A percentile compares a stretch with the other conserved stretches of the same genome.
These are phyloP conservation scores for Chloropicon primus DNA, from an alignment of 139 green algal species.

Conservation along the genomic window DNA sequence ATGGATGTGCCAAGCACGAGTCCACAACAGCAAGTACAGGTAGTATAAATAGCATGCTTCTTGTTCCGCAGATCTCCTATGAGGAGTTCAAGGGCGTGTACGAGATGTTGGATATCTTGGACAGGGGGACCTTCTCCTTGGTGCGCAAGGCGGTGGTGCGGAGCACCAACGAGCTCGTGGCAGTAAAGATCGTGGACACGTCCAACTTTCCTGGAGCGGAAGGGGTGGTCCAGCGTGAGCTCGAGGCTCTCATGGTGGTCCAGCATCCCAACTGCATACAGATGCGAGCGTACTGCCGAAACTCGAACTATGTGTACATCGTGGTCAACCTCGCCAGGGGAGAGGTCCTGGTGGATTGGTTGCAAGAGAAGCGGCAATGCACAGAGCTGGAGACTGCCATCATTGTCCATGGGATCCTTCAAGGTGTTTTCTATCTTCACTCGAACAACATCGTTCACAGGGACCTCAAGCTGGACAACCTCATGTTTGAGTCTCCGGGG, in stretches of 20 bases:
- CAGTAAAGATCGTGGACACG: not conserved
- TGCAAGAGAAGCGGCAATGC: slow-evolving; percentile 11
- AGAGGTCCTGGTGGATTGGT: slow-evolving; percentile 12
- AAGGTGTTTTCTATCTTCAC: slow-evolving; percentile 57
- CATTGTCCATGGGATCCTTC: slow-evolving; percentile 11
- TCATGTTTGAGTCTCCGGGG: slow-evolving; percentile 45
- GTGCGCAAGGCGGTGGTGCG: not conserved
- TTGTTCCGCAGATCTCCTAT: no score
- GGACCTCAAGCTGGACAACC: slow-evolving; percentile 87
- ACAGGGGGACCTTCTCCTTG: not conserved
- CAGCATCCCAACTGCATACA: not conserved
- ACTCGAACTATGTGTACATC: slow-evolving; percentile 1
- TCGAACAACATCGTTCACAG: slow-evolving; percentile 81
- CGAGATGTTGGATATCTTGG: not conserved
- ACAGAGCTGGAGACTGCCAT: slow-evolving; percentile 13
- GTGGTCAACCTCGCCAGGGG: slow-evolving; percentile 3
- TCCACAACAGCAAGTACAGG: no score
- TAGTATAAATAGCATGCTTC: no score
- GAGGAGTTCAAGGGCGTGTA: not conserved
- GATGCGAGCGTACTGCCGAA: not conserved
- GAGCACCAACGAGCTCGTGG: not conserved
- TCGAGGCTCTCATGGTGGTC: not conserved
- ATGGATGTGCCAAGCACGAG: no score
- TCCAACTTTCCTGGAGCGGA: not conserved
- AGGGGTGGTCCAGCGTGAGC: not conserved